Percentiles rank a stretch among this genome's conserved stretches.
Evolutionary conservation across 2,329 filamentous ascomycete genomes (phyloP).

Genomic region (Alternaria triticina): DNA sequence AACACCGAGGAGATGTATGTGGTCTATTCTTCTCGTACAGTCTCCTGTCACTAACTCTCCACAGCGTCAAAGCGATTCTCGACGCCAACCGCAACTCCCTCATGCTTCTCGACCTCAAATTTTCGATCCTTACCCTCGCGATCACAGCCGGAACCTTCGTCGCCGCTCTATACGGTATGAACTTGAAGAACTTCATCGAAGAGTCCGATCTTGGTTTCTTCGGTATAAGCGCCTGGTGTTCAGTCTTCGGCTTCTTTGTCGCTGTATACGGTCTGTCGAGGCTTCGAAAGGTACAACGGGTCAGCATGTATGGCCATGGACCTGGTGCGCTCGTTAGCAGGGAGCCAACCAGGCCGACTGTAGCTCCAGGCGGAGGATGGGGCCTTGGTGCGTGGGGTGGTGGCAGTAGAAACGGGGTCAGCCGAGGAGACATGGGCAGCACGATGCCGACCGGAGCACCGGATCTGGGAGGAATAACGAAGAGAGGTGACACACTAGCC

Average conservation of each 20-base stretch:
- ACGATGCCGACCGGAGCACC: slow-evolving; percentile 22
- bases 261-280: slow-evolving; percentile 84
- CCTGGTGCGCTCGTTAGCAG: slow-evolving; percentile 26
- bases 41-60: slow-evolving; percentile 21
- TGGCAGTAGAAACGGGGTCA: slow-evolving; percentile 31
- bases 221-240: slow-evolving; percentile 73
- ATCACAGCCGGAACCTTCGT: slow-evolving; percentile 93
- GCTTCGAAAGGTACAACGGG: slow-evolving; percentile 82
- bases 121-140: slow-evolving; percentile 93
- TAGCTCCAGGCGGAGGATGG: slow-evolving; percentile 21
- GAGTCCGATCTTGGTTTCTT: slow-evolving; percentile 88
- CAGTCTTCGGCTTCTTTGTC: slow-evolving; percentile 75
- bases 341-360: slow-evolving; percentile 7
- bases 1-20: slow-evolving; percentile 98
- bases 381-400: slow-evolving; percentile 40
- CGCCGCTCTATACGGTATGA: slow-evolving; percentile 99
- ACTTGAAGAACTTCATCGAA: slow-evolving; percentile 97
- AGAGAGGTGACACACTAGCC: slow-evolving; percentile 29
- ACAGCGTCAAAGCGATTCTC: slow-evolving; percentile 89
- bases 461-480: slow-evolving; percentile 20
- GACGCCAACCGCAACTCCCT: slow-evolving; percentile 98
- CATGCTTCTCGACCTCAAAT: slow-evolving; percentile 96
- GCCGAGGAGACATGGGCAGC: slow-evolving; percentile 17
- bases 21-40: background rate
- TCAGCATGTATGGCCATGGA: slow-evolving; percentile 77